phyloP scores from a whole-genome alignment of 2,329 filamentous ascomycete species.

The Pyricularia sp. region DNA sequence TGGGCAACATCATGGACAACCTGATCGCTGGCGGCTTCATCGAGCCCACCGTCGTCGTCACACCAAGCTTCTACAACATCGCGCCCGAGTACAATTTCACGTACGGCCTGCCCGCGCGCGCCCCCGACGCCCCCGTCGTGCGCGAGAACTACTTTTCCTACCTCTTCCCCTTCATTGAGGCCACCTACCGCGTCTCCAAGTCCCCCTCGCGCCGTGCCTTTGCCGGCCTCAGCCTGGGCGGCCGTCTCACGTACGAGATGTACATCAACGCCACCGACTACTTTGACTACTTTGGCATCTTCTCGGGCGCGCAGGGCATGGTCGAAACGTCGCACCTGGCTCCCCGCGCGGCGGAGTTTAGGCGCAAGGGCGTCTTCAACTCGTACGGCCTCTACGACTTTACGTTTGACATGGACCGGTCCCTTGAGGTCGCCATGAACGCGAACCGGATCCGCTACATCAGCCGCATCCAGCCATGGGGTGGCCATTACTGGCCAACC shows the following conservation, averaged over 20 bases:
- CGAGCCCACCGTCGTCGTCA: constrained; percentile 19
- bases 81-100: constrained; percentile 12
- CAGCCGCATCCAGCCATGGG: constrained; percentile 15
- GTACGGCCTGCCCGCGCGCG: constrained; percentile 13
- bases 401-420: constrained; percentile 13
- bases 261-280: constrained; percentile 19
- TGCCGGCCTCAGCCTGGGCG: constrained; percentile 18
- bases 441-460: constrained; percentile 11
- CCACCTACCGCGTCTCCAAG: constrained; percentile 15
- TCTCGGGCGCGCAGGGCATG: constrained; percentile 16
- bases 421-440: constrained; percentile 15
- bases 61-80: constrained; percentile 20
- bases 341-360: constrained; percentile 9
- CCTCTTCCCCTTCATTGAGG: constrained; percentile 19
- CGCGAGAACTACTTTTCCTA: constrained; percentile 17
- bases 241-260: constrained; percentile 21
- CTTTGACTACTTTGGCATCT: constrained; percentile 19
- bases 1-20: constrained; percentile 19
- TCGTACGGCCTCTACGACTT: constrained; percentile 19
- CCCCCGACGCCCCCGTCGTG: constrained; percentile 12
- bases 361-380: constrained; percentile 16
- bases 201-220: constrained; percentile 17
- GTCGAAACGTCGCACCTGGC: constrained; percentile 10
- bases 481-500: constrained; percentile 20
- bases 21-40: constrained; percentile 18